phyloP scores from a whole-genome alignment of 805 yeast genomes.

The Spathaspora girioi region DNA sequence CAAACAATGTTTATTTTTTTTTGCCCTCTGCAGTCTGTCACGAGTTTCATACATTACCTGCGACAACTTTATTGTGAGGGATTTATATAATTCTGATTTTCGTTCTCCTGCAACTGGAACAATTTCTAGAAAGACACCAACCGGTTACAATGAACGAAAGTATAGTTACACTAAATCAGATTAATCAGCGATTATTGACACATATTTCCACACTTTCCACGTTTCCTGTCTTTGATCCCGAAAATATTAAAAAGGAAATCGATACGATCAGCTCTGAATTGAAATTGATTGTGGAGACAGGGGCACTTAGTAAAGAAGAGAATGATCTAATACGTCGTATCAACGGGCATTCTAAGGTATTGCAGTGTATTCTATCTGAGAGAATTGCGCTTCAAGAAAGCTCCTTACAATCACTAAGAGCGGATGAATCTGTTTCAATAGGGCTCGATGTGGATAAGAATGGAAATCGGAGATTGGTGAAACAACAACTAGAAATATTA shows the following conservation, averaged over 20 bases:
- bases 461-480: background rate
- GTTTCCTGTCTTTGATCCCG: constrained; percentile 1
- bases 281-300: constrained; percentile 1
- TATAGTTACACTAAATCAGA: background rate
- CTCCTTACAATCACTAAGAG: background rate
- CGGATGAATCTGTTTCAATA: background rate
- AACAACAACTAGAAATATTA: constrained; percentile 2
- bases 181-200: background rate
- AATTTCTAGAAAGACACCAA: too few species aligned
- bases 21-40: too few species aligned
- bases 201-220: constrained; percentile 2
- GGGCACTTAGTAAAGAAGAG: background rate
- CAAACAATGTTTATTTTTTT: too few species aligned
- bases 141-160: background rate
- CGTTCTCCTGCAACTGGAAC: background rate
- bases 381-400: background rate
- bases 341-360: background rate
- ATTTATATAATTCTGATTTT: background rate
- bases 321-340: background rate
- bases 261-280: background rate
- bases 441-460: background rate
- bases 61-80: background rate
- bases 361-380: background rate
- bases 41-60: background rate
- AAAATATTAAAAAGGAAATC: background rate